A percentile compares a stretch with the other conserved stretches of the same genome.
Evolutionary conservation across 1,284 basidiomycete genomes (phyloP).

Genomic region (Ustilago trichophora): DNA sequence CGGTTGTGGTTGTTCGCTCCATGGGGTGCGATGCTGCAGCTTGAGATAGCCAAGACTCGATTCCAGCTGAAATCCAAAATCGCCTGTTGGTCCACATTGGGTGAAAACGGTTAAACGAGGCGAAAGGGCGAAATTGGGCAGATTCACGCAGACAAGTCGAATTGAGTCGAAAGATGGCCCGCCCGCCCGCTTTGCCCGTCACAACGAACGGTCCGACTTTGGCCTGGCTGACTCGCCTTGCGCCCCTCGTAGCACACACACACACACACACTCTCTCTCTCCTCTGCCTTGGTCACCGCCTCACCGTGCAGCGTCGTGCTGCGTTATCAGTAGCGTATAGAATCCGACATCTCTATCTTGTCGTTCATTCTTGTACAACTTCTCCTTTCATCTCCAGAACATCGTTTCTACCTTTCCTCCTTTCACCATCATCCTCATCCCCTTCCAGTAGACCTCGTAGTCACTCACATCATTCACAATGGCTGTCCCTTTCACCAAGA

Average conservation of each 20-base stretch:
- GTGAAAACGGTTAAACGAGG: too few relatives aligned
- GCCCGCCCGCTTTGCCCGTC: slow-evolving; percentile 1
- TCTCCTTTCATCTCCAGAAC: neutral
- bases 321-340: slow-evolving; percentile 24
- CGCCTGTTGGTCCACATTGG: too few relatives aligned
- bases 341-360: neutral
- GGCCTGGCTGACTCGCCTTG: slow-evolving; percentile 3
- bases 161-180: slow-evolving; percentile 9
- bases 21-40: neutral
- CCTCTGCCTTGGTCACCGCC: too few relatives aligned
- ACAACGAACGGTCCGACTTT: too few relatives aligned
- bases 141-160: neutral
- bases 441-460: slow-evolving; percentile 15
- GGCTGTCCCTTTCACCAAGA: slow-evolving; percentile 55
- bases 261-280: neutral
- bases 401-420: slow-evolving; percentile 5
- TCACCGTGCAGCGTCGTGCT: neutral
- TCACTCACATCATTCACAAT: slow-evolving; percentile 29
- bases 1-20: too few relatives aligned
- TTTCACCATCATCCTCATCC: slow-evolving; percentile 12
- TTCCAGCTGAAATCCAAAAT: too few relatives aligned
- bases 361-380: slow-evolving; percentile 20
- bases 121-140: slow-evolving; percentile 1
- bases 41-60: slow-evolving; percentile 9
- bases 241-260: neutral